Conservation (phyloP, 371 early-diverging fungal species). For the Apophysomyces sp. region DNA sequence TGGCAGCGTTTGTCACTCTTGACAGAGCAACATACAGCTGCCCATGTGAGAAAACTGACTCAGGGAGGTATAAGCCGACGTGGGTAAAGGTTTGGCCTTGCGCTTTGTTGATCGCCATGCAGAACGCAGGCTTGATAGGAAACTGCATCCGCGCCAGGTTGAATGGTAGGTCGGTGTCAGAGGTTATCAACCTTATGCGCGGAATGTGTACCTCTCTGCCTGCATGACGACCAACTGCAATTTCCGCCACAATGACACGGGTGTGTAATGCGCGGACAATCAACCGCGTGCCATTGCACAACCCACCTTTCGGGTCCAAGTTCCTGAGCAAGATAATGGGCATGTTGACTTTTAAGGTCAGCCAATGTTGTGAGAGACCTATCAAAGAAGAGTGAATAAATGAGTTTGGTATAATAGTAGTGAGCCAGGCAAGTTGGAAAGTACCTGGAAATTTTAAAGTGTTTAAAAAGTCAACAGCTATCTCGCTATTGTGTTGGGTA, state of each 20-base stretch:
- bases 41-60: conserved; percentile 8
- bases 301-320: background rate
- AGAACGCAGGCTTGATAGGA: conserved; percentile 16
- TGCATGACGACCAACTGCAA: background rate
- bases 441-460: too few species aligned
- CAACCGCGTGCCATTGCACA: conserved; percentile 26
- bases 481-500: too few species aligned
- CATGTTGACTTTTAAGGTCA: too few species aligned
- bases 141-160: conserved; percentile 15
- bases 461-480: too few species aligned
- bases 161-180: background rate
- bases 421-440: too few species aligned
- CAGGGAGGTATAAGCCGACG: conserved; percentile 14
- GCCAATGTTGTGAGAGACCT: too few species aligned
- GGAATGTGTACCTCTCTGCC: background rate
- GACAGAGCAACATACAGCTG: conserved; percentile 14
- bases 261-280: background rate
- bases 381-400: too few species aligned
- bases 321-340: too few species aligned
- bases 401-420: too few species aligned
- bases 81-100: conserved; percentile 22
- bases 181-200: background rate
- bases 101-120: conserved; percentile 28
- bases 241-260: background rate
- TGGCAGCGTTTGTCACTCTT: background rate